A percentile compares a stretch with the other conserved stretches of the same genome.
These are phyloP conservation scores for Auriscalpium microsporum DNA, from an alignment of 768 basidiomycete species.

Conservation along the genomic window DNA sequence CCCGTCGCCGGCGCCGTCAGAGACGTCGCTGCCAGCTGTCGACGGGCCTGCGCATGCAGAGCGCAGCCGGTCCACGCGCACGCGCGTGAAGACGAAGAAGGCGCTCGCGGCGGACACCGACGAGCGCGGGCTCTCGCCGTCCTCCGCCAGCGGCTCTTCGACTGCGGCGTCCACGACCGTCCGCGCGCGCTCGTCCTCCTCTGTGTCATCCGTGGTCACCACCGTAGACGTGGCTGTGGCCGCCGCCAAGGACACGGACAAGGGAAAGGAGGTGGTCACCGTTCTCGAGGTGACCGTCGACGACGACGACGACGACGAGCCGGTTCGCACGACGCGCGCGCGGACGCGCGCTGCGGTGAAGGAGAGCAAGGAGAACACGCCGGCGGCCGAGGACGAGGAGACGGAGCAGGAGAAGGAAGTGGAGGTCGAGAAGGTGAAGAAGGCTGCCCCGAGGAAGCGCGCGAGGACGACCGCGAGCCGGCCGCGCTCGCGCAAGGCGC, in stretches of 20 bases:
- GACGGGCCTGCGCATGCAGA: conserved; percentile 1
- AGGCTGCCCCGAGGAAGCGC: not conserved
- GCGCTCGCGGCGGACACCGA: not conserved
- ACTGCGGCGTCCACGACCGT: conserved; percentile 3
- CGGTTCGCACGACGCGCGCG: conserved; percentile 1
- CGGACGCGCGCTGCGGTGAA: not conserved
- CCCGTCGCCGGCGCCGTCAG: conserved; percentile 6
- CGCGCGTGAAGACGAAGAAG: not conserved
- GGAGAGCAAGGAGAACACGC: not conserved
- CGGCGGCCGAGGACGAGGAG: not conserved
- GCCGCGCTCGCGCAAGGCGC: not conserved
- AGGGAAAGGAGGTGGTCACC: conserved; percentile 5
- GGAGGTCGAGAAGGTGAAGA: not conserved
- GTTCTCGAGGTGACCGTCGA: not conserved
- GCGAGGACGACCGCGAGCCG: not conserved
- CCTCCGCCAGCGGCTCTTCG: conserved; percentile 12
- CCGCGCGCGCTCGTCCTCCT: conserved; percentile 13
- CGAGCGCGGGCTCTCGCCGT: conserved; percentile 8
- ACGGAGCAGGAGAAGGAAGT: not conserved
- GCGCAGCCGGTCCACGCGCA: not conserved
- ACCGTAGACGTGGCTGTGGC: not conserved
- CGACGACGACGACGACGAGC: conserved; percentile 4
- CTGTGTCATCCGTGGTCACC: conserved; percentile 9
- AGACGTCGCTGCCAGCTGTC: not conserved
- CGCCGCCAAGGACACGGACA: conserved; percentile 8